These are phyloP conservation scores for Nidula niveotomentosa DNA, from an alignment of 1,284 basidiomycete genomes.

Conservation along the genomic window DNA sequence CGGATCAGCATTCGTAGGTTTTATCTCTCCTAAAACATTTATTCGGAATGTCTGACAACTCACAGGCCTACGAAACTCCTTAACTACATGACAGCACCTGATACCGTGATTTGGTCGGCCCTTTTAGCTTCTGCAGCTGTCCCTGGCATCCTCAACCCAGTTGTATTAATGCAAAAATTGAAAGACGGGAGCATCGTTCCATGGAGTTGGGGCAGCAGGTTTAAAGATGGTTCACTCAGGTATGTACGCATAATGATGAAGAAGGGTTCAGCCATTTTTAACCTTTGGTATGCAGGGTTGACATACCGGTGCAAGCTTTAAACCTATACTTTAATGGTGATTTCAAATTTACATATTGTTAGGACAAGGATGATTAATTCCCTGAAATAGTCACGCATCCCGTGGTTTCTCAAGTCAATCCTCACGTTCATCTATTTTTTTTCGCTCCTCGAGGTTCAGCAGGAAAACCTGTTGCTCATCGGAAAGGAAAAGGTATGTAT, in stretches of 20 bases:
- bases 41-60: conserved; percentile 8
- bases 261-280: background rate
- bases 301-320: conserved; percentile 91
- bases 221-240: conserved; percentile 90
- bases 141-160: conserved; percentile 83
- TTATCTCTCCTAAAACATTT: conserved; percentile 3
- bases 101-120: conserved; percentile 80
- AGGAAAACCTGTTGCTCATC: conserved; percentile 90
- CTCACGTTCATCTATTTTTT: conserved; percentile 98
- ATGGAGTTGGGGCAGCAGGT: conserved; percentile 93
- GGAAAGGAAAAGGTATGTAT: conserved; percentile 80
- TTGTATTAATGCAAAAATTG: conserved; percentile 93
- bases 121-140: conserved; percentile 84
- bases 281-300: conserved; percentile 55
- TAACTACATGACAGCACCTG: conserved; percentile 95
- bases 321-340: conserved; percentile 92
- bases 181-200: conserved; percentile 83
- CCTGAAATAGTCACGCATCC: conserved; percentile 79
- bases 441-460: conserved; percentile 94
- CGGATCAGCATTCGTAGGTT: conserved; percentile 87
- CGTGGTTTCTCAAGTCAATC: conserved; percentile 95
- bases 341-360: conserved; percentile 4
- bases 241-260: conserved; percentile 20
- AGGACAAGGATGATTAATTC: conserved; percentile 4
- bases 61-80: conserved; percentile 89